A percentile compares a stretch with the other conserved stretches of the same genome.
Conservation (phyloP, 805 yeast species). For the Candida suzukii region DNA sequence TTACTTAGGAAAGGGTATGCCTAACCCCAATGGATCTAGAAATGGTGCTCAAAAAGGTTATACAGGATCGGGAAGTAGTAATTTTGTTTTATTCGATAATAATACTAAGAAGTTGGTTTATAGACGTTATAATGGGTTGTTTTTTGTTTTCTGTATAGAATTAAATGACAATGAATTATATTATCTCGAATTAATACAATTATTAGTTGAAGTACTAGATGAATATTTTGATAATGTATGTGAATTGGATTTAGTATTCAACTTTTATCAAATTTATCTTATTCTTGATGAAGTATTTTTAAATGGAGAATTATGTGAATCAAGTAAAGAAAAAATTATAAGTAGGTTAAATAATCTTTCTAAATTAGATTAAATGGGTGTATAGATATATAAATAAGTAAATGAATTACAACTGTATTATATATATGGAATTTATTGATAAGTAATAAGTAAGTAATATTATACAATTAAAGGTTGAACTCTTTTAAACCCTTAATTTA, state of each 20-base stretch:
- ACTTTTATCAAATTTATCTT: constrained; percentile 76
- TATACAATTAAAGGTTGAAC: background rate
- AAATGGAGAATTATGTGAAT: constrained; percentile 88
- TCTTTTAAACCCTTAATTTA: too few species aligned
- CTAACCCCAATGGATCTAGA: background rate
- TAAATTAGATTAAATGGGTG: constrained; percentile 36
- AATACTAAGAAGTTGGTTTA: constrained; percentile 60
- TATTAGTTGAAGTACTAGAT: constrained; percentile 85
- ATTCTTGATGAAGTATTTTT: constrained; percentile 82
- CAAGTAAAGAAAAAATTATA: constrained; percentile 62
- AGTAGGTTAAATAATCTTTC: constrained; percentile 62
- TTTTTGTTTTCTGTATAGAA: constrained; percentile 80
- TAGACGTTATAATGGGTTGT: constrained; percentile 86
- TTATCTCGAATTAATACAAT: constrained; percentile 76
- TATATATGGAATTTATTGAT: background rate
- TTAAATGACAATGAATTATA: constrained; percentile 74
- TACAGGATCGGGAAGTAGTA: constrained; percentile 5
- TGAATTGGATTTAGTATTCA: constrained; percentile 88
- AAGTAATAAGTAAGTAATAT: background rate
- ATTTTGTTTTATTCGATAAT: constrained; percentile 38
- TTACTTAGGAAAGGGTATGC: constrained; percentile 22
- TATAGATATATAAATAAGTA: background rate
- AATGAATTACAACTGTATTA: too few species aligned
- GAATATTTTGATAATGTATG: constrained; percentile 85
- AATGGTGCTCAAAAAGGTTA: background rate